Evolutionary conservation across 2,329 filamentous ascomycete genomes (phyloP).

Genomic region (Pseudopyrenochaeta lycopersici): DNA sequence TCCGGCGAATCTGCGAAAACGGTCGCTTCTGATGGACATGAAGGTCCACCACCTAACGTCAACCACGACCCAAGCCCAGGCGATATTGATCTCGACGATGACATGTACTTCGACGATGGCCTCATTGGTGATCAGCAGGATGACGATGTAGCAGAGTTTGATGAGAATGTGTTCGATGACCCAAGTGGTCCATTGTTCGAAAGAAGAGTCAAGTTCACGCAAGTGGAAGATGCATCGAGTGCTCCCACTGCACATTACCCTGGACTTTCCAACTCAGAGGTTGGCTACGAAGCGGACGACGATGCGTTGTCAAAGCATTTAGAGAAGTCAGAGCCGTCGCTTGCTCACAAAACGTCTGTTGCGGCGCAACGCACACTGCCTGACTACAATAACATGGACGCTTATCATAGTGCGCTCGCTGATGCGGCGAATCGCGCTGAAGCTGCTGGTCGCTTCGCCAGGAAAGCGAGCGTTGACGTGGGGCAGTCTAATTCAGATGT

Average conservation of each 20-base stretch:
- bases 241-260: slow-evolving; percentile 25
- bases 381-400: slow-evolving; percentile 64
- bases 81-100: slow-evolving; percentile 53
- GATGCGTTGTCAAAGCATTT: slow-evolving; percentile 36
- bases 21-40: slow-evolving; percentile 16
- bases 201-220: slow-evolving; percentile 53
- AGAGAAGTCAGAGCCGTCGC: slow-evolving; percentile 56
- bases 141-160: slow-evolving; percentile 66
- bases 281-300: slow-evolving; percentile 44
- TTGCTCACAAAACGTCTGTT: slow-evolving; percentile 58
- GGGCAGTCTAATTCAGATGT: slow-evolving; percentile 39
- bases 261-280: slow-evolving; percentile 27
- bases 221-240: slow-evolving; percentile 21
- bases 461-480: slow-evolving; percentile 61
- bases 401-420: slow-evolving; percentile 85
- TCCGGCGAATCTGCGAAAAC: slow-evolving; percentile 9
- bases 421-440: slow-evolving; percentile 81
- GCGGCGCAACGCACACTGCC: slow-evolving; percentile 42
- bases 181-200: slow-evolving; percentile 55
- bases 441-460: slow-evolving; percentile 76
- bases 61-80: slow-evolving; percentile 16
- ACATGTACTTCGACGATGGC: slow-evolving; percentile 76
- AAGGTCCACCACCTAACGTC: slow-evolving; percentile 5
- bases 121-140: slow-evolving; percentile 62
- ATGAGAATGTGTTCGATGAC: slow-evolving; percentile 77